A percentile compares a stretch with the other conserved stretches of the same genome.
phyloP scores from a whole-genome alignment of 2,329 filamentous ascomycete genomes.

The Aspergillus sp. region DNA sequence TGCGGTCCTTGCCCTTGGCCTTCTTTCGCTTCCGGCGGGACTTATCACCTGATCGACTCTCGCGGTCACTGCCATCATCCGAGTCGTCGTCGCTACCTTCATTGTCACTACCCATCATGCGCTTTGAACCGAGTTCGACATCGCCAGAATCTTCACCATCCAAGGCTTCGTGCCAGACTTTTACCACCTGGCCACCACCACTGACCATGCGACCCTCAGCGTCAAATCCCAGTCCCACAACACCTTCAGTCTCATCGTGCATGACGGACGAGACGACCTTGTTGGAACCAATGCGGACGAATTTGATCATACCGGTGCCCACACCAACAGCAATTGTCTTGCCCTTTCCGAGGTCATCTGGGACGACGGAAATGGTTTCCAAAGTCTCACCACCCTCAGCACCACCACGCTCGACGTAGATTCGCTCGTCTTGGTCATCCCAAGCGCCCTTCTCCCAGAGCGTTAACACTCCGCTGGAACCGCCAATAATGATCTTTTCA shows the following conservation, averaged over 20 bases:
- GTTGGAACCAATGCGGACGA: conserved; percentile 68
- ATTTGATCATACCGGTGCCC: conserved; percentile 69
- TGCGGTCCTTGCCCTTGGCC: conserved; percentile 38
- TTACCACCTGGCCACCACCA: conserved; percentile 76
- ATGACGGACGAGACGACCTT: conserved; percentile 61
- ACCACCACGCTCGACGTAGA: conserved; percentile 60
- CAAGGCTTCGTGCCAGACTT: conserved; percentile 75
- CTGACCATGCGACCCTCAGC: conserved; percentile 79
- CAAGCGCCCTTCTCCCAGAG: conserved; percentile 91
- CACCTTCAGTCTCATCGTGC: conserved; percentile 83
- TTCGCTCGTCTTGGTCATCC: conserved; percentile 90
- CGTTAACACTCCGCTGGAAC: conserved; percentile 74
- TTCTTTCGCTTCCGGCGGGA: conserved; percentile 45
- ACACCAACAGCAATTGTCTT: conserved; percentile 68
- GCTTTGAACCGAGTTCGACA: conserved; percentile 27
- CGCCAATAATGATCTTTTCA: conserved; percentile 68
- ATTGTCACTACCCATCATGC: conserved; percentile 37
- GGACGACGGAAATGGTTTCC: conserved; percentile 68
- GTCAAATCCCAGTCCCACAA: conserved; percentile 77
- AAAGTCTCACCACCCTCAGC: conserved; percentile 66
- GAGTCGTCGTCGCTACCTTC: conserved; percentile 32
- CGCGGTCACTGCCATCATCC: conserved; percentile 45
- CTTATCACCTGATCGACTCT: conserved; percentile 30
- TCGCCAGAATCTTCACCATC: conserved; percentile 47
- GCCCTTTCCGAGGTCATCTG: conserved; percentile 59